Evolutionary conservation across 192 early-diverging fungal species (phyloP).

Genomic region (Thoreauomyces humboldtii): DNA sequence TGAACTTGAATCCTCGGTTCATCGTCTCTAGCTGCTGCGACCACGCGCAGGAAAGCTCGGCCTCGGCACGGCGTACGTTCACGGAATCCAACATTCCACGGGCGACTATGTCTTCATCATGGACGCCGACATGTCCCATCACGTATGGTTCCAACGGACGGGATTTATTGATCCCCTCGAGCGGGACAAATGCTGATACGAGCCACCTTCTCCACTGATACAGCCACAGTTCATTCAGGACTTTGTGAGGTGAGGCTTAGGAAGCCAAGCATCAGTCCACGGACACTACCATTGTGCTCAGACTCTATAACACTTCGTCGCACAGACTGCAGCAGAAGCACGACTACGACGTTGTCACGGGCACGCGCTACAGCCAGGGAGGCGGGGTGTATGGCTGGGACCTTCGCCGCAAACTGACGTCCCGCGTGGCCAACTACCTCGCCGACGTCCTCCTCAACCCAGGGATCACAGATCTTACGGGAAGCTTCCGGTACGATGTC

Average conservation of each 20-base stretch:
- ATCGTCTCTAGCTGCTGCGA: conserved; percentile 69
- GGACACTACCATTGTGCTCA: too few species aligned
- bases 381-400: conserved; percentile 99
- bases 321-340: conserved; percentile 70
- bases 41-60: conserved; percentile 96
- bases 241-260: conserved; percentile 69
- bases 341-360: conserved; percentile 91
- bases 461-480: conserved; percentile 90
- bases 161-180: too few species aligned
- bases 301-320: background rate
- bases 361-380: conserved; percentile 82
- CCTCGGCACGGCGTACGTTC: conserved; percentile 91
- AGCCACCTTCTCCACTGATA: background rate
- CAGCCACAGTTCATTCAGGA: conserved; percentile 96
- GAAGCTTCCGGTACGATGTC: conserved; percentile 73
- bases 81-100: conserved; percentile 90
- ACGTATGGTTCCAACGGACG: too few species aligned
- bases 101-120: conserved; percentile 97
- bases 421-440: conserved; percentile 95
- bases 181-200: too few species aligned
- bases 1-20: too few species aligned
- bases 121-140: conserved; percentile 99
- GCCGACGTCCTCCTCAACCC: conserved; percentile 85
- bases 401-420: conserved; percentile 91
- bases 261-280: too few species aligned